A percentile compares a stretch with the other conserved stretches of the same genome.
Conservation (phyloP, 1,284 basidiomycete genomes). For the Cutaneotrichosporon arboriforme region DNA sequence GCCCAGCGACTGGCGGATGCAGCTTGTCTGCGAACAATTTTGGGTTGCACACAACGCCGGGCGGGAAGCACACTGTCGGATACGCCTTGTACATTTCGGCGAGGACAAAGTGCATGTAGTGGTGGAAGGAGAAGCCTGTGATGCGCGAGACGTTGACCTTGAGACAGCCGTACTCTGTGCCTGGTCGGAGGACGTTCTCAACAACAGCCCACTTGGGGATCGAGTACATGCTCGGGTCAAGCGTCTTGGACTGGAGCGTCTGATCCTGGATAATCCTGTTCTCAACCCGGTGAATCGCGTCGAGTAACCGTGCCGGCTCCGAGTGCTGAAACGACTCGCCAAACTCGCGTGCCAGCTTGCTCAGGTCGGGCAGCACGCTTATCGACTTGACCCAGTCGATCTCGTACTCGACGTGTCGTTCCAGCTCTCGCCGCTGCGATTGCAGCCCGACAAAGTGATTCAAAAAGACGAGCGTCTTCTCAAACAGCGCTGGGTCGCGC, state of each 20-base stretch:
- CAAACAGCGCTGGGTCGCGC: slow-evolving; percentile 57
- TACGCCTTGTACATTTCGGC: slow-evolving; percentile 73
- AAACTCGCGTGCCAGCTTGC: slow-evolving; percentile 78
- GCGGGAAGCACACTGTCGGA: slow-evolving; percentile 12
- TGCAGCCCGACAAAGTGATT: slow-evolving; percentile 87
- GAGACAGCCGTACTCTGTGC: slow-evolving; percentile 49
- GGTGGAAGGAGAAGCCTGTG: slow-evolving; percentile 62
- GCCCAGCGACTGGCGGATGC: no score
- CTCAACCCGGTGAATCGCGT: slow-evolving; percentile 64
- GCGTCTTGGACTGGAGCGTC: slow-evolving; percentile 40
- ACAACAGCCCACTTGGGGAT: slow-evolving; percentile 58
- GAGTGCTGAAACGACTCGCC: slow-evolving; percentile 65
- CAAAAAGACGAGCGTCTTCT: slow-evolving; percentile 60
- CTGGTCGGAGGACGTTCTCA: slow-evolving; percentile 21
- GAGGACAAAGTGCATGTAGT: slow-evolving; percentile 85
- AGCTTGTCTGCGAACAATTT: background rate
- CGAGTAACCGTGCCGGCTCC: slow-evolving; percentile 57
- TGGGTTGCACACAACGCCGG: background rate
- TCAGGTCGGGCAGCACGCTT: slow-evolving; percentile 80
- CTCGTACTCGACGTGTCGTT: slow-evolving; percentile 86
- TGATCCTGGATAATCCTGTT: slow-evolving; percentile 65
- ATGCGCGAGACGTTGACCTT: slow-evolving; percentile 63
- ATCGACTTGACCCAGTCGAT: slow-evolving; percentile 93
- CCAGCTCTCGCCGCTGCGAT: slow-evolving; percentile 74
- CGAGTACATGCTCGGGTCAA: slow-evolving; percentile 62